phyloP scores from a whole-genome alignment of 73 alveolate genomes.

The Durusdinium trenchii region DNA sequence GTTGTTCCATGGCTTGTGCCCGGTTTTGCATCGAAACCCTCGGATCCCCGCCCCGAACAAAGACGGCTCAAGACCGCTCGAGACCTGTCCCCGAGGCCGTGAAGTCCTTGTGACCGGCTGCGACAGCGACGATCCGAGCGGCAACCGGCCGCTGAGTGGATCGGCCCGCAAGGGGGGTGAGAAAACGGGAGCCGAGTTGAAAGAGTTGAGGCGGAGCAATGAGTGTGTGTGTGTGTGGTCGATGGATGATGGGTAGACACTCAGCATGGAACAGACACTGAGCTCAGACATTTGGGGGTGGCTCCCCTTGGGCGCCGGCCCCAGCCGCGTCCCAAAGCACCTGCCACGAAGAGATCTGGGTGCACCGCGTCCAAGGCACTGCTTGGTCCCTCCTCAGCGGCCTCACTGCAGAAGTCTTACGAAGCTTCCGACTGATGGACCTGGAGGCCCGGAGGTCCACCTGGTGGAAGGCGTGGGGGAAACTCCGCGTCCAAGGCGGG shows the following conservation, averaged over 20 bases:
- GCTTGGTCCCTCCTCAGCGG: constrained; percentile 56
- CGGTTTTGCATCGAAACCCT: too few relatives aligned
- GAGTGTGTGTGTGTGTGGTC: too few relatives aligned
- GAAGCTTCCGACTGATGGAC: constrained; percentile 82
- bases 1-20: too few relatives aligned
- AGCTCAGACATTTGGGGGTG: too few relatives aligned
- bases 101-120: constrained; percentile 79
- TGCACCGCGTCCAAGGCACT: background rate
- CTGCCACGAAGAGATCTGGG: background rate
- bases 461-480: too few relatives aligned
- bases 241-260: too few relatives aligned
- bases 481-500: too few relatives aligned
- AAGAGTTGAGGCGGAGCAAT: background rate
- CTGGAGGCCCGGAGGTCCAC: too few relatives aligned
- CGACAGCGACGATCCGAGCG: constrained; percentile 34
- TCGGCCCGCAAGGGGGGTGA: background rate
- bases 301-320: too few relatives aligned
- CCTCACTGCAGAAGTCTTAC: constrained; percentile 61
- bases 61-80: too few relatives aligned
- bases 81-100: constrained; percentile 2
- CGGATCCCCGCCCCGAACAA: too few relatives aligned
- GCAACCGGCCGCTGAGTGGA: background rate
- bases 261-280: too few relatives aligned
- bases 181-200: background rate
- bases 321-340: background rate